A percentile compares a stretch with the other conserved stretches of the same genome.
phyloP scores from a whole-genome alignment of 345 rosid species.

The Odontarrhena argentea region DNA sequence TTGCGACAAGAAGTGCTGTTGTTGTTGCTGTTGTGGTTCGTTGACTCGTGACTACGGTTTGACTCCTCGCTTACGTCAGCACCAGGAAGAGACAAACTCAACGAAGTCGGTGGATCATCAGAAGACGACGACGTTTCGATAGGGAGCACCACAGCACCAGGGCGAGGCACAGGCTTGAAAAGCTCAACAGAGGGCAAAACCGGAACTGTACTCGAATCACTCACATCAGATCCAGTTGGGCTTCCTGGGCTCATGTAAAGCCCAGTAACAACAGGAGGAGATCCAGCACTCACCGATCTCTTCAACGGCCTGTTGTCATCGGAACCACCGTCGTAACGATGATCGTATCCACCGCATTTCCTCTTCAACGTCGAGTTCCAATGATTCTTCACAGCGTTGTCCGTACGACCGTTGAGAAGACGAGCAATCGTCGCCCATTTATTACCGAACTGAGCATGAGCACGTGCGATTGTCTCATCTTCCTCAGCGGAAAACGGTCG shows the following conservation, averaged over 20 bases:
- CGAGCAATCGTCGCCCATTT: constrained; percentile 98
- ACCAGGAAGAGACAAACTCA: constrained; percentile 69
- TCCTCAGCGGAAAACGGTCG: constrained; percentile 72
- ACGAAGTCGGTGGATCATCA: constrained; percentile 59
- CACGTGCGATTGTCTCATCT: constrained; percentile 73
- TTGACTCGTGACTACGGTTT: constrained; percentile 45
- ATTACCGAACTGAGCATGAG: constrained; percentile 86
- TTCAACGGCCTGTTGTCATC: constrained; percentile 60
- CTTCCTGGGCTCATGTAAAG: constrained; percentile 67
- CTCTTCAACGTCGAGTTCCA: constrained; percentile 97
- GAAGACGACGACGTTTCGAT: constrained; percentile 50
- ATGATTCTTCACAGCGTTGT: constrained; percentile 93
- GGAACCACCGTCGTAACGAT: constrained; percentile 20
- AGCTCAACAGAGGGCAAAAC: constrained; percentile 46
- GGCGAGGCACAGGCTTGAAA: constrained; percentile 55
- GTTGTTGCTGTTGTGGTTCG: constrained; percentile 21
- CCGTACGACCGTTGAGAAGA: constrained; percentile 89
- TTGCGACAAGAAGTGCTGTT: constrained; percentile 3
- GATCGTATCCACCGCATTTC: constrained; percentile 46
- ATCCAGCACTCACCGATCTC: constrained; percentile 69
- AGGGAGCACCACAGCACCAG: constrained; percentile 47
- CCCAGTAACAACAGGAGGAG: constrained; percentile 51
- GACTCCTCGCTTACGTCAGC: constrained; percentile 54
- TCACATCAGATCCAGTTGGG: constrained; percentile 74
- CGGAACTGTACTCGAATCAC: constrained; percentile 55